Conservation (phyloP, 352 stramenopile genomes). For the Phytopythium cucurbitacearum region DNA sequence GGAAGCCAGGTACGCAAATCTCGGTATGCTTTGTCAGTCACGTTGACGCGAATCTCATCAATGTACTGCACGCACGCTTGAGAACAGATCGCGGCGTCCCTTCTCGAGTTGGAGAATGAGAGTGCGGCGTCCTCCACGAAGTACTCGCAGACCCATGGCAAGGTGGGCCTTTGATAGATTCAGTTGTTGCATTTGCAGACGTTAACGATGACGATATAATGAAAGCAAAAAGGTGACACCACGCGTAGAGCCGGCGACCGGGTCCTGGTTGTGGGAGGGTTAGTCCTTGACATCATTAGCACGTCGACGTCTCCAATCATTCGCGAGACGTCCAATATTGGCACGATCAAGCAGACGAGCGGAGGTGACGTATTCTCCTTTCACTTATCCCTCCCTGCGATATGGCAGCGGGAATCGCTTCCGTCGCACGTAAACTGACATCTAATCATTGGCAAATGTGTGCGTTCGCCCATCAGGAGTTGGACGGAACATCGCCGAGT, state of each 20-base stretch:
- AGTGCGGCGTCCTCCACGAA: slow-evolving; percentile 2
- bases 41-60: too few relatives aligned
- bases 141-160: slow-evolving; percentile 42
- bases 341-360: slow-evolving; percentile 74
- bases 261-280: slow-evolving; percentile 83
- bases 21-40: background rate
- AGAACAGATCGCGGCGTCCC: slow-evolving; percentile 48
- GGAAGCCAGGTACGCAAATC: slow-evolving; percentile 84
- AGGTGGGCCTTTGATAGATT: slow-evolving; percentile 27
- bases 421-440: too few relatives aligned
- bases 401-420: too few relatives aligned
- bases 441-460: background rate
- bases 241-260: slow-evolving; percentile 10
- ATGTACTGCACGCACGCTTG: background rate
- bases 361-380: slow-evolving; percentile 39
- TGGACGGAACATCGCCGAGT: slow-evolving; percentile 92
- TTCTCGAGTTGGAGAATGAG: slow-evolving; percentile 59
- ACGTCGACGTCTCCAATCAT: slow-evolving; percentile 62
- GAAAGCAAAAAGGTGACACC: slow-evolving; percentile 3
- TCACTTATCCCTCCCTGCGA: background rate
- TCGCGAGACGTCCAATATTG: slow-evolving; percentile 85
- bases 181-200: slow-evolving; percentile 5
- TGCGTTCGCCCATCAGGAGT: slow-evolving; percentile 57
- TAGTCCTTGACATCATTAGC: slow-evolving; percentile 87
- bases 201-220: slow-evolving; percentile 7